Percentiles rank a stretch among this genome's conserved stretches.
These are phyloP conservation scores for Aechmea fasciata DNA, from an alignment of 176 grass and related monocot genomes.

Conservation along the genomic window DNA sequence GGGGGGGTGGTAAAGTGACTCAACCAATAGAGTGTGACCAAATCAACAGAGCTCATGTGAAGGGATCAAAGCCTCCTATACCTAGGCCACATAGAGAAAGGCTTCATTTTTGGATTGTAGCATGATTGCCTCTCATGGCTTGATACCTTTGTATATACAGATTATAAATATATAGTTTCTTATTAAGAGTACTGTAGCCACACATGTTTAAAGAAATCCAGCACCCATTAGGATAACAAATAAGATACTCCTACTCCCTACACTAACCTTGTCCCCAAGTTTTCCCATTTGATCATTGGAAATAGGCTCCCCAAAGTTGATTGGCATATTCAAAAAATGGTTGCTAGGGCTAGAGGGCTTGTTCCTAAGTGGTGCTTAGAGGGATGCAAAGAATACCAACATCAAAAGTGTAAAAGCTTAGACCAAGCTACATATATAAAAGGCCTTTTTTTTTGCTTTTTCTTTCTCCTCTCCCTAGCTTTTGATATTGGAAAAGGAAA, in stretches of 20 bases:
- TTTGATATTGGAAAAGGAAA: slow-evolving; percentile 58
- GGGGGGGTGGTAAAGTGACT: background rate
- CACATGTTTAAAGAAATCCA: slow-evolving; percentile 35
- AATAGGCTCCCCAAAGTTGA: background rate
- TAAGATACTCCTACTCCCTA: background rate
- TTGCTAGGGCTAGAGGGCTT: background rate
- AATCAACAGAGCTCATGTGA: slow-evolving; percentile 1
- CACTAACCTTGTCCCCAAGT: too few species aligned
- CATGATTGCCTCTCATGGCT: slow-evolving; percentile 34
- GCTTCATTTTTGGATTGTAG: slow-evolving; percentile 47
- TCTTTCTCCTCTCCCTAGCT: slow-evolving; percentile 2
- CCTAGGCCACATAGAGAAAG: slow-evolving; percentile 33
- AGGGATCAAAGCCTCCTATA: background rate
- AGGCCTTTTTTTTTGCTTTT: background rate
- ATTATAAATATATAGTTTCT: slow-evolving; percentile 4
- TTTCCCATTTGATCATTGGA: background rate
- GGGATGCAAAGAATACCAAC: background rate
- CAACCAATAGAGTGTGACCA: background rate
- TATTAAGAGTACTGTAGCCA: slow-evolving; percentile 20
- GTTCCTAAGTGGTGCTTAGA: background rate
- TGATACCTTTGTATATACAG: slow-evolving; percentile 25
- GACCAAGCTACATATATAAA: background rate
- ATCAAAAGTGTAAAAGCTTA: slow-evolving; percentile 1
- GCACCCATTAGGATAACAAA: background rate
- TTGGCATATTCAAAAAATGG: background rate